Conservation (phyloP, 495 filamentous ascomycete genomes). For the Rusavskia elegans region DNA sequence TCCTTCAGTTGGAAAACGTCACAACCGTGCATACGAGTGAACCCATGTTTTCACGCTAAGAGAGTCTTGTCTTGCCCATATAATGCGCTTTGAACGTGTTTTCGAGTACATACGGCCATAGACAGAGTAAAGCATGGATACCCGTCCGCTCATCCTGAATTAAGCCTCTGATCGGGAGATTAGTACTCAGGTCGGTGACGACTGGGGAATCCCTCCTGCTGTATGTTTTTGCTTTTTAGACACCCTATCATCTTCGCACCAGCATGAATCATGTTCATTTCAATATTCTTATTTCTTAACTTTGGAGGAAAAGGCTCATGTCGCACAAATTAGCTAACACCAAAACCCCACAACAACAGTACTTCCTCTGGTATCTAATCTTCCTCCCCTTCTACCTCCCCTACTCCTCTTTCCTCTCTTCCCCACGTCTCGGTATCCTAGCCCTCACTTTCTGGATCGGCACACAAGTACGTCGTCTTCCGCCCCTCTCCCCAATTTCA, state of each 20-base stretch:
- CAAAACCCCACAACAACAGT: constrained; percentile 32
- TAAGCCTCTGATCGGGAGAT: constrained; percentile 11
- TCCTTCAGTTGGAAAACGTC: too few relatives aligned
- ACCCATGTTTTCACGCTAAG: too few relatives aligned
- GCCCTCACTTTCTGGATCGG: constrained; percentile 56
- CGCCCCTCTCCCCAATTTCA: background rate
- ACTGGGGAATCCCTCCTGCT: constrained; percentile 14
- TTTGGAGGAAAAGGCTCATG: too few relatives aligned
- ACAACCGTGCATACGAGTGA: too few relatives aligned
- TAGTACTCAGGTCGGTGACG: constrained; percentile 19
- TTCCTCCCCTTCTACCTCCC: constrained; percentile 87
- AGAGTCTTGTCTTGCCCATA: background rate
- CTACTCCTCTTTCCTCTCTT: constrained; percentile 48
- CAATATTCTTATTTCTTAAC: too few relatives aligned
- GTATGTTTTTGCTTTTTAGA: constrained; percentile 11
- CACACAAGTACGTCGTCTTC: constrained; percentile 34
- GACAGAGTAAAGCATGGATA: constrained; percentile 9
- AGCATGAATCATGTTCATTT: too few relatives aligned
- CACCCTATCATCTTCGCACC: too few relatives aligned
- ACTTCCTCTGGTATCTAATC: constrained; percentile 95
- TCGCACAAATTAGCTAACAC: too few relatives aligned
- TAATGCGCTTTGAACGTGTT: background rate
- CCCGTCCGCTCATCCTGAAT: constrained; percentile 15
- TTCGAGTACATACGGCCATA: constrained; percentile 7
- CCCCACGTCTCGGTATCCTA: constrained; percentile 39